Base-by-base conservation (phyloP, 176 grass and related monocot genomes). In the Bolboschoenus planiculmis region DNA sequence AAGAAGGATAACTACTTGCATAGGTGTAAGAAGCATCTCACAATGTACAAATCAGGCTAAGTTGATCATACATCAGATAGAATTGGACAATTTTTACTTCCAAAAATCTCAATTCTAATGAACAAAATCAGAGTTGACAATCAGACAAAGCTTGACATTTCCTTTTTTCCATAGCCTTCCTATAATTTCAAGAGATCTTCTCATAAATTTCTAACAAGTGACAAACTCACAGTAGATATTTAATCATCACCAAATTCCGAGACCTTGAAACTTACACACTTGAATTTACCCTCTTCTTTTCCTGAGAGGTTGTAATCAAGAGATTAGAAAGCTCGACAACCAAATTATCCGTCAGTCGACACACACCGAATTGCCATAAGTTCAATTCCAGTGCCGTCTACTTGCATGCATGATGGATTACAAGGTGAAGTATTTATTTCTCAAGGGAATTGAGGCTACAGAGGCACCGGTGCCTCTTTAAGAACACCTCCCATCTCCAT, bases 401-500 rank as follows among this genome's bases (percentile, higher is more conserved):
- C 33, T 66, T 34, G 15, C 47, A 48, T 10, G 37, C 21, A 34
- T 66, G 29, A 53, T 47, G 47, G 21, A 79, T 76, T 46, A 85
- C 57, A 77, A 13, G 13, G 21, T 51, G 18, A 59, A 59, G 34
- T 23, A 27, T 57, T 80, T 23, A 27, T 57, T 80, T 53, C 48
- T 60, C 55, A 9, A 78, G 24, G 24, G 29, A 48, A 21, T 78
- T 10, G n/a, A 58, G 36, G 46, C 79, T 87, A 92, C 11, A 89
- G 27, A 85, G 84, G 90, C 20, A 94, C 68, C 21, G 72, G 23
- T 93, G 94, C 90, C 63, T 93, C 86, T 85, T 90, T 95, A 83
- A 95, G 84, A 42, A 88, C 44, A 21, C 87, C 90, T 23, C 92
- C 89, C 65, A 93, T 93, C 56, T 95, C 87, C 96, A 98, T 95